Percentiles rank a stretch among this genome's conserved stretches.
These are phyloP conservation scores for Chaetothyriales sp. DNA, from an alignment of 2,329 filamentous ascomycete genomes.

Conservation along the genomic window DNA sequence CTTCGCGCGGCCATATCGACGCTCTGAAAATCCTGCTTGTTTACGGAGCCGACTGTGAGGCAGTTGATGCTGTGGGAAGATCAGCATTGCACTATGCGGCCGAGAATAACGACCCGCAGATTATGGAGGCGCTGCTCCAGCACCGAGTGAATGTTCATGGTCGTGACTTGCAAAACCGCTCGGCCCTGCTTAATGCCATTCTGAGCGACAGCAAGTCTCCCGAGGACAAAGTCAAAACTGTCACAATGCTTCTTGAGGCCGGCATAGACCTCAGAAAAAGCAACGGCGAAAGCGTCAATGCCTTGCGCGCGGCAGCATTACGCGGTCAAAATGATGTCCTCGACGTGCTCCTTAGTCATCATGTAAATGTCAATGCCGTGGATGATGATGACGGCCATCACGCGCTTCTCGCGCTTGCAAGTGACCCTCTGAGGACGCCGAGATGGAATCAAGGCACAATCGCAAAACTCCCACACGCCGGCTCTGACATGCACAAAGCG, in stretches of 20 bases:
- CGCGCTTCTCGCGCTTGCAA: conserved; percentile 29
- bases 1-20: neutral
- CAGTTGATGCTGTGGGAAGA: neutral
- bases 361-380: conserved; percentile 24
- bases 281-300: conserved; percentile 35
- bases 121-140: conserved; percentile 19
- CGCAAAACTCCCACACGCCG: conserved; percentile 26
- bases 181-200: conserved; percentile 26
- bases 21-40: neutral
- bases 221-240: conserved; percentile 26
- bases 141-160: conserved; percentile 26
- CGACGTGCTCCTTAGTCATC: conserved; percentile 17
- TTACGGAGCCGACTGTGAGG: neutral
- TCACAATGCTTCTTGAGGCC: conserved; percentile 21
- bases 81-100: conserved; percentile 2
- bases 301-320: conserved; percentile 33
- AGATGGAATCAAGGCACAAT: conserved; percentile 37
- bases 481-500: conserved; percentile 29
- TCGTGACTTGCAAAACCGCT: conserved; percentile 17
- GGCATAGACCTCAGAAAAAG: neutral
- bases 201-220: conserved; percentile 25
- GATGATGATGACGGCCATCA: conserved; percentile 13
- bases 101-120: neutral
- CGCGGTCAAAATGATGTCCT: conserved; percentile 29
- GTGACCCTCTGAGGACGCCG: conserved; percentile 28